Percentiles rank a stretch among this genome's conserved stretches.
Conservation (phyloP, 2,329 filamentous ascomycete species). For the Talaromyces atroroseus region DNA sequence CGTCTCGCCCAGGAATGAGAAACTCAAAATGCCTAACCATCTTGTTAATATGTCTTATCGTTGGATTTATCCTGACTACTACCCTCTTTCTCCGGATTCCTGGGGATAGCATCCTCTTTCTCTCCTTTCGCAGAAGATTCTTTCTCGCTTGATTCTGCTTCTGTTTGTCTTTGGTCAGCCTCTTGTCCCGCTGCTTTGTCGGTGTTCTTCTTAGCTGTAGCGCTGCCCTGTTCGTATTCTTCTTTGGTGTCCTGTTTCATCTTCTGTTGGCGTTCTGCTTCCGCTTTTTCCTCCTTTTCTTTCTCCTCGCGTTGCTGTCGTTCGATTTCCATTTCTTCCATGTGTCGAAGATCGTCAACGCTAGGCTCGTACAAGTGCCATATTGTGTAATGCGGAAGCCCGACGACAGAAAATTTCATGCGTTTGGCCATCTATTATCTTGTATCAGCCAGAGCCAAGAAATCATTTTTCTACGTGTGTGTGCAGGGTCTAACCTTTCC, state of each 20-base stretch:
- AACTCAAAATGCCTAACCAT: neutral
- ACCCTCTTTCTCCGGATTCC: neutral
- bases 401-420: conserved; percentile 93
- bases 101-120: neutral
- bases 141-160: neutral
- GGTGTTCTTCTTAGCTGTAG: conserved; percentile 58
- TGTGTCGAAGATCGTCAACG: conserved; percentile 92
- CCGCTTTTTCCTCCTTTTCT: conserved; percentile 69
- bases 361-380: conserved; percentile 99
- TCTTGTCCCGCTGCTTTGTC: conserved; percentile 54
- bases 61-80: neutral
- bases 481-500: conserved; percentile 64
- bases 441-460: conserved; percentile 18
- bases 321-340: conserved; percentile 97
- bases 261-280: conserved; percentile 67
- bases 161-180: neutral
- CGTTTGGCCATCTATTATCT: conserved; percentile 81
- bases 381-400: conserved; percentile 94
- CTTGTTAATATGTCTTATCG: neutral
- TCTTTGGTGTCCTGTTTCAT: conserved; percentile 65
- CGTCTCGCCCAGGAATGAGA: neutral
- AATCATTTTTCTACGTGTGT: conserved; percentile 7
- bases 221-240: conserved; percentile 90
- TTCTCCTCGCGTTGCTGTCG: conserved; percentile 72
- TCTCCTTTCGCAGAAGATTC: neutral